A percentile compares a stretch with the other conserved stretches of the same genome.
These are phyloP conservation scores for Furcasterigmium sp. DNA, from an alignment of 2,329 filamentous ascomycete species.

Conservation along the genomic window DNA sequence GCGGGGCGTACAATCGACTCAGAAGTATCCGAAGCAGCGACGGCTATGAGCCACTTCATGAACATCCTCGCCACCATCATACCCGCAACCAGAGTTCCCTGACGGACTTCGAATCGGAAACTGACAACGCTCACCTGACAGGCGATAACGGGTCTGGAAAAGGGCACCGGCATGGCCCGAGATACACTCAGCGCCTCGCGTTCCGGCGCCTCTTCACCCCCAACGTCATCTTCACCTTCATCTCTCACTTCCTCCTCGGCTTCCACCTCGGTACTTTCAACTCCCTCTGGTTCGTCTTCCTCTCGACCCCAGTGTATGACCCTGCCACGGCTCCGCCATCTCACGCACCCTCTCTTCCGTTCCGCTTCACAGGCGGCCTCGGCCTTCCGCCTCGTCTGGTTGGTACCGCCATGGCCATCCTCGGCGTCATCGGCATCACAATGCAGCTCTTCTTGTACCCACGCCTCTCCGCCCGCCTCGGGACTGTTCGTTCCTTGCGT, in stretches of 20 bases:
- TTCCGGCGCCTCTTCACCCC: conserved; percentile 51
- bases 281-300: conserved; percentile 70
- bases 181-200: conserved; percentile 42
- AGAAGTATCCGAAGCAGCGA: conserved; percentile 5
- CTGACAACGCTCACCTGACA: conserved; percentile 7
- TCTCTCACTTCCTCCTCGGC: conserved; percentile 64
- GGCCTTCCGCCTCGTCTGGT: conserved; percentile 67
- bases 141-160: background rate
- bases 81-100: conserved; percentile 20
- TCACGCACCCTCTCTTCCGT: conserved; percentile 35
- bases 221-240: conserved; percentile 48
- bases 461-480: conserved; percentile 57
- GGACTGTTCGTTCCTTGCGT: conserved; percentile 63
- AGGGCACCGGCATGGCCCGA: conserved; percentile 14
- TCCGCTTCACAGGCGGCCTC: conserved; percentile 68
- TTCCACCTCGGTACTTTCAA: conserved; percentile 74
- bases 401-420: conserved; percentile 71
- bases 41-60: conserved; percentile 26
- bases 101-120: conserved; percentile 19
- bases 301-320: conserved; percentile 63
- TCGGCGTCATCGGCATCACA: conserved; percentile 70
- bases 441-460: conserved; percentile 72
- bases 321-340: conserved; percentile 24
- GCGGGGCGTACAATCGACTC: conserved; percentile 14
- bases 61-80: conserved; percentile 15